Evolutionary conservation across 2,329 filamentous ascomycete species (phyloP).

Genomic region (Colletotrichum horii): DNA sequence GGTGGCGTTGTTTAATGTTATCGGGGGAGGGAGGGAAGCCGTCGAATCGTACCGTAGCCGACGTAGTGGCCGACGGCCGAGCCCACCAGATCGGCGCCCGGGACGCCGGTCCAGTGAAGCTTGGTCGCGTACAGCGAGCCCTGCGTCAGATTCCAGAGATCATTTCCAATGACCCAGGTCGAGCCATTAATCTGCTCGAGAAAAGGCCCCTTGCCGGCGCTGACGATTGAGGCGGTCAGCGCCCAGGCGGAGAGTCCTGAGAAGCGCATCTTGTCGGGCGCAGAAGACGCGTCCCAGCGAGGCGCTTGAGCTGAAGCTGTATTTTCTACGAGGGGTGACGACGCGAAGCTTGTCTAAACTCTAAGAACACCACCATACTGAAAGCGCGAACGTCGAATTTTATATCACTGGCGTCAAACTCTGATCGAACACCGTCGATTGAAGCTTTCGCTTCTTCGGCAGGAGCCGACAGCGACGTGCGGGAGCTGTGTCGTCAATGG

Average conservation of each 20-base stretch:
- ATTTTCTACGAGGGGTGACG: background rate
- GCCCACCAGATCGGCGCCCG: conserved; percentile 18
- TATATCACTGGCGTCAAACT: background rate
- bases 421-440: background rate
- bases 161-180: conserved; percentile 22
- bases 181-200: conserved; percentile 8
- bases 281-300: background rate
- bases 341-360: background rate
- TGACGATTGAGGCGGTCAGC: background rate
- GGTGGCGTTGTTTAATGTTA: background rate
- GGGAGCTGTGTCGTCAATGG: background rate
- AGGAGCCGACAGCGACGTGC: background rate
- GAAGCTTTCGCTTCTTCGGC: conserved; percentile 14
- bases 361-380: background rate
- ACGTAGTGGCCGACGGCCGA: conserved; percentile 17
- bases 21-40: background rate
- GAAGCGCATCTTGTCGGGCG: background rate
- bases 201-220: conserved; percentile 15
- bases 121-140: conserved; percentile 15
- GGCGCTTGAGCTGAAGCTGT: background rate
- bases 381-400: background rate
- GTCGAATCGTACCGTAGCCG: conserved; percentile 2
- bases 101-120: conserved; percentile 18
- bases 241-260: background rate
- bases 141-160: conserved; percentile 22